Evolutionary conservation across 2,329 filamentous ascomycete genomes (phyloP).

Genomic region (Aspergillus sp.): DNA sequence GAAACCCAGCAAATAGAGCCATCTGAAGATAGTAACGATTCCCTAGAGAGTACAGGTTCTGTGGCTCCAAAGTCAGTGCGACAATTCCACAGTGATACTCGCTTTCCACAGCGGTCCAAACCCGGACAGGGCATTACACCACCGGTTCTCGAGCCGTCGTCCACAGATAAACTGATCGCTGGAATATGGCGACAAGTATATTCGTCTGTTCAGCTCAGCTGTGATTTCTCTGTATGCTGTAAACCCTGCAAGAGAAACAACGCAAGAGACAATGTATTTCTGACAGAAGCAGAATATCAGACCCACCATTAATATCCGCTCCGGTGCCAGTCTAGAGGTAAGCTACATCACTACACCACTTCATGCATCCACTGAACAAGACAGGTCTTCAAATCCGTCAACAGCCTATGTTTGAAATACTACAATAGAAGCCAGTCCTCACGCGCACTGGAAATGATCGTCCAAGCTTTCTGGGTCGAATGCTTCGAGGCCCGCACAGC

Average conservation of each 20-base stretch:
- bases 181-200: conserved; percentile 54
- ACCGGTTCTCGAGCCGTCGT: conserved; percentile 48
- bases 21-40: not conserved
- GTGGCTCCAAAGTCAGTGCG: conserved; percentile 11
- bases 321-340: conserved; percentile 20
- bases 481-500: conserved; percentile 54
- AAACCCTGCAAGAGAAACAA: no score
- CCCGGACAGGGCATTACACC: conserved; percentile 29
- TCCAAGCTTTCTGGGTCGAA: conserved; percentile 59
- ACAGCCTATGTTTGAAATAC: conserved; percentile 25
- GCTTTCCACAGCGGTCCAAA: conserved; percentile 26
- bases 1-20: not conserved
- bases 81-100: conserved; percentile 26
- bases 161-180: conserved; percentile 49
- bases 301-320: conserved; percentile 18
- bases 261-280: no score
- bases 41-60: no score
- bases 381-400: conserved; percentile 25
- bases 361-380: not conserved
- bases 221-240: conserved; percentile 18
- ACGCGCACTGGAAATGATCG: conserved; percentile 59
- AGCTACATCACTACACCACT: not conserved
- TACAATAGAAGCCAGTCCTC: conserved; percentile 52
- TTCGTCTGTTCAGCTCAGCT: conserved; percentile 20
- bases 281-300: conserved; percentile 8